Percentiles rank a stretch among this genome's conserved stretches.
Evolutionary conservation across 1,284 basidiomycete genomes (phyloP).

Genomic region (Coniophora puteana): DNA sequence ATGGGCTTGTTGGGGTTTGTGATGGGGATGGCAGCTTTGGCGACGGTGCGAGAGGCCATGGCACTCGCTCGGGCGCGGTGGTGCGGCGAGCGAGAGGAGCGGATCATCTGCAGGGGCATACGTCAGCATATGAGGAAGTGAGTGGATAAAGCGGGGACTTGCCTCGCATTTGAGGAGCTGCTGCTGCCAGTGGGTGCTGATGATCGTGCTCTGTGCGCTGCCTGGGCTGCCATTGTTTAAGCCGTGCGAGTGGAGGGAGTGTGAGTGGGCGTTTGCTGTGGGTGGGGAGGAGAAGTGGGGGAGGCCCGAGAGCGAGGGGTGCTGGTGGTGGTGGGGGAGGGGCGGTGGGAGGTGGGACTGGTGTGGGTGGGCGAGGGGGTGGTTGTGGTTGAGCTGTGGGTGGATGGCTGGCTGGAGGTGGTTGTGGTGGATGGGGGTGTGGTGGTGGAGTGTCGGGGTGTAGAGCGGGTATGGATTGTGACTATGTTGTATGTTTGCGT

Average conservation of each 20-base stretch:
- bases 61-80: slow-evolving; percentile 78
- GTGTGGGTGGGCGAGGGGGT: slow-evolving; percentile 44
- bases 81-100: slow-evolving; percentile 72
- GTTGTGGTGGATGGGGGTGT: slow-evolving; percentile 57
- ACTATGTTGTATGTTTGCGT: slow-evolving; percentile 46
- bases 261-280: slow-evolving; percentile 58
- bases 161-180: slow-evolving; percentile 81
- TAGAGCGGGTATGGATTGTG: slow-evolving; percentile 69
- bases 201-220: slow-evolving; percentile 52
- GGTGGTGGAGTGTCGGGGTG: slow-evolving; percentile 56
- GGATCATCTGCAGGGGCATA: slow-evolving; percentile 53
- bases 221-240: slow-evolving; percentile 66
- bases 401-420: slow-evolving; percentile 56
- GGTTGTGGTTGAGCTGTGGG: slow-evolving; percentile 56
- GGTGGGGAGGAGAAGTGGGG: slow-evolving; percentile 71
- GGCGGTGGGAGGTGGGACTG: slow-evolving; percentile 57
- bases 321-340: slow-evolving; percentile 67
- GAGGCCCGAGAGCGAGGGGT: slow-evolving; percentile 69
- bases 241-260: slow-evolving; percentile 49
- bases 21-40: slow-evolving; percentile 80
- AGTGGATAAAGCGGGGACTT: slow-evolving; percentile 23
- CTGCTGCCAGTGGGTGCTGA: slow-evolving; percentile 76
- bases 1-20: slow-evolving; percentile 72
- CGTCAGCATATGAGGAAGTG: slow-evolving; percentile 10
- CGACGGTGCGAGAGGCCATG: slow-evolving; percentile 72